phyloP scores from a whole-genome alignment of 1,139 yeast species.

The Hansenula lynferdii region DNA sequence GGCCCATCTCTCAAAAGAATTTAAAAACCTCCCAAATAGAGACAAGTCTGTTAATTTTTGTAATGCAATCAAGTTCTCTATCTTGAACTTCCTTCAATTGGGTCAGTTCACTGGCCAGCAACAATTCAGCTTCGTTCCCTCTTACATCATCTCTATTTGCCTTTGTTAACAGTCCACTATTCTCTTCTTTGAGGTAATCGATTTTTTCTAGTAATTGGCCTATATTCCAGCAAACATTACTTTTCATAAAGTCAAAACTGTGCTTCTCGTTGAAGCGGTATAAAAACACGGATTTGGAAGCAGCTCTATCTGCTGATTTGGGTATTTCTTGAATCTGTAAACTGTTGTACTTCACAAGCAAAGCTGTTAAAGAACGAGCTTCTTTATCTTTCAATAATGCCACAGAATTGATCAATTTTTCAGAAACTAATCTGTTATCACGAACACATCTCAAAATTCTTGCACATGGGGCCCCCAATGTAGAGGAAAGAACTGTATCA shows the following conservation, averaged over 20 bases:
- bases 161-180: conserved; percentile 67
- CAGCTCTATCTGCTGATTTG: conserved; percentile 86
- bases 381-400: conserved; percentile 76
- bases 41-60: conserved; percentile 50
- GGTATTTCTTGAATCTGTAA: conserved; percentile 89
- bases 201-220: conserved; percentile 57
- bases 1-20: conserved; percentile 23
- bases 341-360: conserved; percentile 51
- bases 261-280: conserved; percentile 65
- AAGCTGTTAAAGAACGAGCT: conserved; percentile 60
- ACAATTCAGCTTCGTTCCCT: conserved; percentile 71
- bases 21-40: conserved; percentile 49
- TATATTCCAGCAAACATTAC: conserved; percentile 62
- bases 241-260: conserved; percentile 44
- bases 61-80: conserved; percentile 49
- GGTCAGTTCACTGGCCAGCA: conserved; percentile 69
- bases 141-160: conserved; percentile 87
- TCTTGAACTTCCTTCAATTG: conserved; percentile 60
- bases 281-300: conserved; percentile 79
- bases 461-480: conserved; percentile 53
- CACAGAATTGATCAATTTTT: conserved; percentile 70
- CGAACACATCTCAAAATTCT: conserved; percentile 67
- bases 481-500: conserved; percentile 55
- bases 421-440: conserved; percentile 70
- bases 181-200: conserved; percentile 52